phyloP scores from a whole-genome alignment of 495 filamentous ascomycete genomes.

The Letharia lupina region DNA sequence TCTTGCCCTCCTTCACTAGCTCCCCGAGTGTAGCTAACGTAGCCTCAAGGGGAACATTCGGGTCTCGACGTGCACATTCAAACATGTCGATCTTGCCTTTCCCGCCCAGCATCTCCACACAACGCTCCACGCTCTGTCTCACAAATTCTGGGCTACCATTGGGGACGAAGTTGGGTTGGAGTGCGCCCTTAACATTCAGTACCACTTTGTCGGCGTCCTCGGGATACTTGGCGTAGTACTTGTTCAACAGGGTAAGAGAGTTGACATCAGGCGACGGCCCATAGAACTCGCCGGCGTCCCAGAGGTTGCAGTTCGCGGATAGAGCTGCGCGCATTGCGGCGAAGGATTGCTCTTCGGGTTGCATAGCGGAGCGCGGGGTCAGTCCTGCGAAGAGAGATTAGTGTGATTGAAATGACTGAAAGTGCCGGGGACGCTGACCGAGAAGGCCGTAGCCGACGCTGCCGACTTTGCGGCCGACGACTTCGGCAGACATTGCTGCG shows the following conservation, averaged over 20 bases:
- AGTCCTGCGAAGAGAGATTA: conserved; percentile 41
- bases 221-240: conserved; percentile 52
- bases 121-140: conserved; percentile 58
- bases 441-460: conserved; percentile 46
- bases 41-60: conserved; percentile 48
- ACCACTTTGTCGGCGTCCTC: conserved; percentile 50
- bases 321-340: conserved; percentile 58
- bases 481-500: conserved; percentile 25
- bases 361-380: conserved; percentile 55
- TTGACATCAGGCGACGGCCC: conserved; percentile 60
- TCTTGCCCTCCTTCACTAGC: conserved; percentile 42
- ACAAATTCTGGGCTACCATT: conserved; percentile 58
- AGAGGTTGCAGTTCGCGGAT: conserved; percentile 57
- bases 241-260: conserved; percentile 45
- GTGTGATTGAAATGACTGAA: neutral
- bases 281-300: conserved; percentile 78
- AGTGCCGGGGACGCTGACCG: conserved; percentile 27
- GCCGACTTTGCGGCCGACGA: conserved; percentile 41
- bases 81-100: conserved; percentile 77
- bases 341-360: conserved; percentile 52
- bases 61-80: conserved; percentile 66
- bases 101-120: conserved; percentile 46
- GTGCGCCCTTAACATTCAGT: conserved; percentile 49
- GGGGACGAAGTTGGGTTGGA: conserved; percentile 34
- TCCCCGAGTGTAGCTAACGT: conserved; percentile 42